phyloP scores from a whole-genome alignment of 148 eudicot species.

The Silene latifolia region DNA sequence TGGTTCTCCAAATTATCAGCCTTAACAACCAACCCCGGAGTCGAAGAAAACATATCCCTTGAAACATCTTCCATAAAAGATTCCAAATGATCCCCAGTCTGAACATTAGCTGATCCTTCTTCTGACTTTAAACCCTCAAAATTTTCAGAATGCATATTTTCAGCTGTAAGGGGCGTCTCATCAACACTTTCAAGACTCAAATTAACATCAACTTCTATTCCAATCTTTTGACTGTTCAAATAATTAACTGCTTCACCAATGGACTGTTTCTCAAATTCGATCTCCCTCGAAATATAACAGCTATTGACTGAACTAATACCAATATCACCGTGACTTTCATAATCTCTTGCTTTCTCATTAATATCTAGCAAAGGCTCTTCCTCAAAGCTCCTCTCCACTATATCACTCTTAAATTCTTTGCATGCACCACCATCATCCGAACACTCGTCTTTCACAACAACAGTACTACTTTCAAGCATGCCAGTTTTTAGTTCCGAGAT shows the following conservation, averaged over 20 bases:
- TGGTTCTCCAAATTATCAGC: slow-evolving; percentile 29
- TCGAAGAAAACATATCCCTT: slow-evolving; percentile 6
- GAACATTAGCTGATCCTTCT: slow-evolving; percentile 37
- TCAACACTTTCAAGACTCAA: slow-evolving; percentile 18
- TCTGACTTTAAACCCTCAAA: slow-evolving; percentile 35
- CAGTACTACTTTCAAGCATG: slow-evolving; percentile 18
- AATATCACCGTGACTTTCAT: slow-evolving; percentile 18
- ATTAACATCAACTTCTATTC: slow-evolving; percentile 18
- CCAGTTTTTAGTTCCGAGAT: slow-evolving; percentile 25
- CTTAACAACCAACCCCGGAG: slow-evolving; percentile 9
- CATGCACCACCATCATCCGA: slow-evolving; percentile 24
- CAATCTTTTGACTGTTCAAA: slow-evolving; percentile 20
- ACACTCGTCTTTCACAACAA: slow-evolving; percentile 36
- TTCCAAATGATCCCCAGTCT: slow-evolving; percentile 29
- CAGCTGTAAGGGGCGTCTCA: slow-evolving; percentile 19
- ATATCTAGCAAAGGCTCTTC: slow-evolving; percentile 23
- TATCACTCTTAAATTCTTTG: slow-evolving; percentile 29
- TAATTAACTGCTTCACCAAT: slow-evolving; percentile 18
- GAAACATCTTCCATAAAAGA: slow-evolving; percentile 29
- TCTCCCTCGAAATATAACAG: slow-evolving; percentile 28
- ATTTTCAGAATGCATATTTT: slow-evolving; percentile 27
- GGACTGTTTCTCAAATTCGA: slow-evolving; percentile 24
- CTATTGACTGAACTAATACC: slow-evolving; percentile 19
- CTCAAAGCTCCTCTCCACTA: slow-evolving; percentile 29
- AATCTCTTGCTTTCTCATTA: slow-evolving; percentile 23